phyloP scores from a whole-genome alignment of 352 stramenopile genomes.

The Phytopythium montanum region DNA sequence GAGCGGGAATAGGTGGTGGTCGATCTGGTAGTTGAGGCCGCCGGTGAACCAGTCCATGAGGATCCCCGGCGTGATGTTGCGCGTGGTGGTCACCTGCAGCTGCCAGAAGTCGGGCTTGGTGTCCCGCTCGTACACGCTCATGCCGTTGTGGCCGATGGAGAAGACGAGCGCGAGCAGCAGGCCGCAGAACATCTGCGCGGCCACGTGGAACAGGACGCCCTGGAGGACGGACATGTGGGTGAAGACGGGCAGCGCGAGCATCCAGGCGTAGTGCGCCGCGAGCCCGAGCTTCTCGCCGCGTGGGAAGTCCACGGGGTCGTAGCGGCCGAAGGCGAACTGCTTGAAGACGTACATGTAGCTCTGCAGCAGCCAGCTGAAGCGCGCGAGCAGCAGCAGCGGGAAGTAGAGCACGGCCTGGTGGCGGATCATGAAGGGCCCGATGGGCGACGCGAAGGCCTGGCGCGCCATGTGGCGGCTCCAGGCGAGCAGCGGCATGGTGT shows the following conservation, averaged over 20 bases:
- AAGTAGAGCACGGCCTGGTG: constrained; percentile 97
- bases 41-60: constrained; percentile 99
- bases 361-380: constrained; percentile 96
- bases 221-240: constrained; percentile 67
- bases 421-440: constrained; percentile 89
- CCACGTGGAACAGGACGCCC: constrained; percentile 77
- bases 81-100: constrained; percentile 97
- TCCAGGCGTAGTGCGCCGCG: constrained; percentile 91
- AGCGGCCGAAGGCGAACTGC: constrained; percentile 73
- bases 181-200: constrained; percentile 90
- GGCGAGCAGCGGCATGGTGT: constrained; percentile 98
- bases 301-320: constrained; percentile 89
- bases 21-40: constrained; percentile 98
- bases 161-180: constrained; percentile 96
- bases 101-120: constrained; percentile 97
- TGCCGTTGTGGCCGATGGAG: constrained; percentile 98
- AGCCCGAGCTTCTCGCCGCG: constrained; percentile 70
- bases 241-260: constrained; percentile 74
- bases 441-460: constrained; percentile 71
- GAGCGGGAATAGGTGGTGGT: constrained; percentile 98
- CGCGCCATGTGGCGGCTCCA: constrained; percentile 96
- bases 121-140: constrained; percentile 96
- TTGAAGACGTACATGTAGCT: constrained; percentile 95
- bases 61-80: constrained; percentile 93
- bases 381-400: constrained; percentile 95